These are phyloP conservation scores for Colletotrichum godetiae DNA, from an alignment of 2,329 filamentous ascomycete genomes.

Conservation along the genomic window DNA sequence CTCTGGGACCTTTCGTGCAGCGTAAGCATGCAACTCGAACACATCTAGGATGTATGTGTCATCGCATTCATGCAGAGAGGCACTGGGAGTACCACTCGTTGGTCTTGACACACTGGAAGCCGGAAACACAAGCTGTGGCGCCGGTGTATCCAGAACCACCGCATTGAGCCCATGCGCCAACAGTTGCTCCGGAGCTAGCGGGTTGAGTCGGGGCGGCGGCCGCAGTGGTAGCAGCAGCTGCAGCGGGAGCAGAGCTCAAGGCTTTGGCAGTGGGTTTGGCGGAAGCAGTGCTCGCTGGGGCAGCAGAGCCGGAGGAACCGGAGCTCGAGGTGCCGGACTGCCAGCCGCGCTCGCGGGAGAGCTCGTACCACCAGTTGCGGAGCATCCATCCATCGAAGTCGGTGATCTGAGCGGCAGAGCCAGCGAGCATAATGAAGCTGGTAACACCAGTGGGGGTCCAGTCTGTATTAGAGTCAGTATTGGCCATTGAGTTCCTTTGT, in stretches of 20 bases:
- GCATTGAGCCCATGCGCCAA: constrained; percentile 41
- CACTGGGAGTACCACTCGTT: constrained; percentile 47
- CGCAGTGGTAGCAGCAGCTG: not conserved
- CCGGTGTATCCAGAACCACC: constrained; percentile 41
- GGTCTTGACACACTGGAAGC: constrained; percentile 39
- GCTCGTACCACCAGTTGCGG: constrained; percentile 57
- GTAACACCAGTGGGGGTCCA: constrained; percentile 54
- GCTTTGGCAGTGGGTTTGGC: constrained; percentile 1
- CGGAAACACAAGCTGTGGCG: constrained; percentile 39
- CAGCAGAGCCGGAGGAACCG: not conserved
- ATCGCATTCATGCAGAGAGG: not conserved
- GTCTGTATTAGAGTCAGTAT: constrained; percentile 39
- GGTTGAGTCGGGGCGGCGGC: constrained; percentile 5
- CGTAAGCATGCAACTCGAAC: not conserved
- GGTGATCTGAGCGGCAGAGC: constrained; percentile 53
- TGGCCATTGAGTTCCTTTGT: not conserved
- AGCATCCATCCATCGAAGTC: constrained; percentile 63
- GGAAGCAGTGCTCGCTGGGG: not conserved
- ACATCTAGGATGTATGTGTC: not conserved
- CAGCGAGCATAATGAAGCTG: constrained; percentile 59
- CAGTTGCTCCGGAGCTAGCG: constrained; percentile 17
- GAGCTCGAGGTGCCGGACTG: constrained; percentile 27
- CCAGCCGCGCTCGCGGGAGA: constrained; percentile 45
- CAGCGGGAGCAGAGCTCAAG: not conserved
- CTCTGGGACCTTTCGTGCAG: not conserved